A percentile compares a stretch with the other conserved stretches of the same genome.
phyloP scores from a whole-genome alignment of 305 asterid genomes.

The Lippia alba region DNA sequence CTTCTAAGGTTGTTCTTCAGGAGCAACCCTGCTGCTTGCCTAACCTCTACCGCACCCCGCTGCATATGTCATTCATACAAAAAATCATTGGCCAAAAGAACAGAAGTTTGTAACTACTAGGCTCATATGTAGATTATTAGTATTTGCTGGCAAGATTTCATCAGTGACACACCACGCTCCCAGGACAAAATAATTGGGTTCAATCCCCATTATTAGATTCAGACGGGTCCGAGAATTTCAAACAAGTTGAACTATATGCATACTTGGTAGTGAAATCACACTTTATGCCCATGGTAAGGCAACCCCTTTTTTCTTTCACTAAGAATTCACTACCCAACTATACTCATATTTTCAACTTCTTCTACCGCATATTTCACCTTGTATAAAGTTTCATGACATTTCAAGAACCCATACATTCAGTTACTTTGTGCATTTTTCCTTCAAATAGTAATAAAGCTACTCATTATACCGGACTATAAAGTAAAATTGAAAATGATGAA shows the following conservation, averaged over 20 bases:
- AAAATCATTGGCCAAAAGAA: constrained; percentile 5
- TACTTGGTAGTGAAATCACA: constrained; percentile 14
- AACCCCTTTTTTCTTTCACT: neutral
- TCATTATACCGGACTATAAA: neutral
- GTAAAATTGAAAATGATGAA: neutral
- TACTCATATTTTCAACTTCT: neutral
- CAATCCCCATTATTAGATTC: constrained; percentile 4
- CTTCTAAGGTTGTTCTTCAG: constrained; percentile 83
- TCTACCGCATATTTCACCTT: neutral
- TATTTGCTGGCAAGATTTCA: constrained; percentile 4
- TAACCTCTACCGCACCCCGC: constrained; percentile 87
- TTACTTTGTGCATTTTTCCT: constrained; percentile 3
- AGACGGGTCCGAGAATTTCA: neutral
- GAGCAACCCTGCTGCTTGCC: constrained; percentile 98
- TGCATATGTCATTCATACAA: constrained; percentile 43
- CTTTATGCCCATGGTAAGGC: constrained; percentile 5
- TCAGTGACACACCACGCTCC: constrained; percentile 12
- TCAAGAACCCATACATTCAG: neutral
- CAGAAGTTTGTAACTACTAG: constrained; percentile 3
- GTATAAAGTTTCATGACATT: neutral
- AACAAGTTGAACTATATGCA: constrained; percentile 2
- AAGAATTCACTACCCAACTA: constrained; percentile 6
- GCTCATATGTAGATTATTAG: neutral
- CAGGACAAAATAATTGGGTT: neutral
- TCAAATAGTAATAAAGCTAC: constrained; percentile 13